Evolutionary conservation across 345 rosid species (phyloP).

Genomic region (Euphorbia pulcherrima): DNA sequence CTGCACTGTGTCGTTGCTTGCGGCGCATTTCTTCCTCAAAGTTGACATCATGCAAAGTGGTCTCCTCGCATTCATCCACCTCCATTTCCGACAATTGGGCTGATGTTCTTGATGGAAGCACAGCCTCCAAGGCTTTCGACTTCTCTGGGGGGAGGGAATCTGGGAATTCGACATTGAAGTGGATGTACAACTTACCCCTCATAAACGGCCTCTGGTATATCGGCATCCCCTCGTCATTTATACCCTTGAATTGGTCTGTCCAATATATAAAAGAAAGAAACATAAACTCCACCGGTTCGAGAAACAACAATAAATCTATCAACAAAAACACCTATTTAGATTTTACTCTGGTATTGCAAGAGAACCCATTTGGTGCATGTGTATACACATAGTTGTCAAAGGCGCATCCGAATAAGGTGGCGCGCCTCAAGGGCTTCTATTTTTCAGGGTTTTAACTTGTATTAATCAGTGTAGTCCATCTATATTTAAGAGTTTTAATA

Average conservation of each 20-base stretch:
- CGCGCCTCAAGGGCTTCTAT: too few relatives aligned
- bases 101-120: conserved; percentile 42
- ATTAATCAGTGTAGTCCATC: too few relatives aligned
- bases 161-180: conserved; percentile 58
- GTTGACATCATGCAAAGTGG: conserved; percentile 62
- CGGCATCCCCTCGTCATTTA: conserved; percentile 35
- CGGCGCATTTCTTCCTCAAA: conserved; percentile 56
- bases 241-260: conserved; percentile 30
- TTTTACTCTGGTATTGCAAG: too few relatives aligned
- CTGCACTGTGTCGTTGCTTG: conserved; percentile 51
- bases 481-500: too few relatives aligned
- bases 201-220: conserved; percentile 50
- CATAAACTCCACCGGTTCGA: not conserved
- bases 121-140: conserved; percentile 44
- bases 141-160: conserved; percentile 50
- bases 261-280: not conserved
- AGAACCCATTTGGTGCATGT: too few relatives aligned
- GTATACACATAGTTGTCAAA: too few relatives aligned
- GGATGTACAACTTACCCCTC: conserved; percentile 61
- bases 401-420: too few relatives aligned
- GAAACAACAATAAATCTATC: too few relatives aligned
- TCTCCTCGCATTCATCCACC: conserved; percentile 66
- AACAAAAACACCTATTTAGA: too few relatives aligned
- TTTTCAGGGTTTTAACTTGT: too few relatives aligned
- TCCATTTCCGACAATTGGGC: conserved; percentile 49